A percentile compares a stretch with the other conserved stretches of the same genome.
Conservation (phyloP, 495 filamentous ascomycete species). For the Hypoxylon lienhwacheense region DNA sequence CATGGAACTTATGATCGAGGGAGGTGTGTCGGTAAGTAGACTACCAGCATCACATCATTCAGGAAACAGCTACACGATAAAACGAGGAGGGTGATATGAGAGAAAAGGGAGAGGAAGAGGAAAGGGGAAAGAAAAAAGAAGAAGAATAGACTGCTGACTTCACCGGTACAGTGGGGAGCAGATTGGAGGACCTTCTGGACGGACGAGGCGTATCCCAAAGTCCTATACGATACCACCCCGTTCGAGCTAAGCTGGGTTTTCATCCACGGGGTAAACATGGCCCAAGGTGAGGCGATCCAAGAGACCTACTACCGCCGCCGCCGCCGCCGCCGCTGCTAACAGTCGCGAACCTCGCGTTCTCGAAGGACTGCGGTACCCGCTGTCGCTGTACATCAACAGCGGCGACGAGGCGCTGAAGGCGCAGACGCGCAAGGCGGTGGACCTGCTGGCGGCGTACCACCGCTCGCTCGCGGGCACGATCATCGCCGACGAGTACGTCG, state of each 20-base stretch:
- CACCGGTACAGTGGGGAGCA: slow-evolving; percentile 11
- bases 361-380: slow-evolving; percentile 25
- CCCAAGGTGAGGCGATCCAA: slow-evolving; percentile 30
- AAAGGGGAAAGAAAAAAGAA: background rate
- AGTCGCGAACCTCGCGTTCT: too few species aligned
- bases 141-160: background rate
- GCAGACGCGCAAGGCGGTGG: slow-evolving; percentile 35
- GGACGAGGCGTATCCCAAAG: slow-evolving; percentile 18
- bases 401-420: slow-evolving; percentile 28
- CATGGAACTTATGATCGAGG: slow-evolving; percentile 34
- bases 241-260: slow-evolving; percentile 29
- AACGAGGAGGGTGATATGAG: too few species aligned
- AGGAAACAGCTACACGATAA: too few species aligned
- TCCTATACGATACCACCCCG: slow-evolving; percentile 20
- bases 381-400: slow-evolving; percentile 35
- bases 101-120: too few species aligned
- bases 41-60: background rate
- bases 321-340: background rate
- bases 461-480: slow-evolving; percentile 38
- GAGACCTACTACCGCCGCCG: too few species aligned
- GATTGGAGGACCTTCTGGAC: slow-evolving; percentile 31
- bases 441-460: slow-evolving; percentile 36
- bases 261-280: slow-evolving; percentile 41
- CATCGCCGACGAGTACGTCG: slow-evolving; percentile 37
- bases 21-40: slow-evolving; percentile 9